phyloP scores from a whole-genome alignment of 495 filamentous ascomycete species.

The Pseudomonodictys pantanalensis region DNA sequence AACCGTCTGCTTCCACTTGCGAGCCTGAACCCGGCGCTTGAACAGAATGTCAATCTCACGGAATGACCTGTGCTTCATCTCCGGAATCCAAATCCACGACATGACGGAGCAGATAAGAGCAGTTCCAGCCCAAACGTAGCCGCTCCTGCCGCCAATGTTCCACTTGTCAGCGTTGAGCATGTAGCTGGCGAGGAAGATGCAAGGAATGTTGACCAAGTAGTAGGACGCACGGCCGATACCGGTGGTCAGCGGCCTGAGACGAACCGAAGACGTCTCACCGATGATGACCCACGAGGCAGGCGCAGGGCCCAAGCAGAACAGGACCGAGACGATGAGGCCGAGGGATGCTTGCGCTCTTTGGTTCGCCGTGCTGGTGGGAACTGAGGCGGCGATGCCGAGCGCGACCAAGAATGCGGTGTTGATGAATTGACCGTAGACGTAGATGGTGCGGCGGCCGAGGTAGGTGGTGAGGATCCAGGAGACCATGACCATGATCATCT shows the following conservation, averaged over 20 bases:
- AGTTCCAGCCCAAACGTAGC: constrained; percentile 51
- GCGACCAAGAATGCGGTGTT: constrained; percentile 43
- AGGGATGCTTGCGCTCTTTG: constrained; percentile 51
- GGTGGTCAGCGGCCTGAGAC: constrained; percentile 56
- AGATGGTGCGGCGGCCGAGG: constrained; percentile 51
- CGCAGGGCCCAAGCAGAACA: constrained; percentile 52
- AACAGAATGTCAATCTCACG: constrained; percentile 56
- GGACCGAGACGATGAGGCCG: constrained; percentile 55
- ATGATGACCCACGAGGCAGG: constrained; percentile 59
- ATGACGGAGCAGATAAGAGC: constrained; percentile 36
- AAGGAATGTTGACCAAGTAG: constrained; percentile 54
- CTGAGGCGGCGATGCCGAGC: constrained; percentile 51
- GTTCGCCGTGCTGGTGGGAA: constrained; percentile 39
- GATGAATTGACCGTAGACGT: constrained; percentile 47
- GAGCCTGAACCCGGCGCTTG: constrained; percentile 52
- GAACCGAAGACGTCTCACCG: constrained; percentile 57
- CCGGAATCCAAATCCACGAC: constrained; percentile 40
- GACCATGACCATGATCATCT: constrained; percentile 52
- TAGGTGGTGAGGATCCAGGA: constrained; percentile 51
- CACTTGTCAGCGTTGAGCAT: constrained; percentile 48
- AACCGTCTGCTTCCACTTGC: constrained; percentile 53
- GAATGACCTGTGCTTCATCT: constrained; percentile 53
- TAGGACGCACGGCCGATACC: constrained; percentile 54
- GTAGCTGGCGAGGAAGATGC: constrained; percentile 51
- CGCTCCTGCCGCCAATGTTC: constrained; percentile 53